Conservation (phyloP, 371 early-diverging fungal genomes). For the Capillidium rhysosporum region DNA sequence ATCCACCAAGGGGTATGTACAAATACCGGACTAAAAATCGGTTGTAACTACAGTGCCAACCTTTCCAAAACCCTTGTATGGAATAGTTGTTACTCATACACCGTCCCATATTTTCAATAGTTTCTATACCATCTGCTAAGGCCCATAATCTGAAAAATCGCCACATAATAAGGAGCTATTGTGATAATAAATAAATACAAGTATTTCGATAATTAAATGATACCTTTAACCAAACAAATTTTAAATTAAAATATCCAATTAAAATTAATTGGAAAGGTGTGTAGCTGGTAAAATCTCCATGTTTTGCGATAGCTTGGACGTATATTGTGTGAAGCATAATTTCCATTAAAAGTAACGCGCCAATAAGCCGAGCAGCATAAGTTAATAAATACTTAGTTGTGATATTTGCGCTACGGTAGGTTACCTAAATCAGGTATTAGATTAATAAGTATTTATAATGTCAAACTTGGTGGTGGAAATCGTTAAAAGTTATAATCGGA, state of each 20-base stretch:
- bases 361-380: conserved; percentile 27
- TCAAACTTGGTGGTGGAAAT: conserved; percentile 61
- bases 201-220: neutral
- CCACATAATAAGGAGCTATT: conserved; percentile 38
- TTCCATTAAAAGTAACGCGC: conserved; percentile 53
- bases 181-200: neutral
- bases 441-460: neutral
- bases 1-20: conserved; percentile 80
- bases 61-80: conserved; percentile 73
- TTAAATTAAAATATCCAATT: conserved; percentile 64
- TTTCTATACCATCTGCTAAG: conserved; percentile 60
- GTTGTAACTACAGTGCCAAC: conserved; percentile 82
- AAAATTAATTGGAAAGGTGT: conserved; percentile 51
- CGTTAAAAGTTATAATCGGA: conserved; percentile 86
- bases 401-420: conserved; percentile 22
- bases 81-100: conserved; percentile 89
- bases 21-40: conserved; percentile 80
- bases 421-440: conserved; percentile 15
- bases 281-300: conserved; percentile 52
- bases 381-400: conserved; percentile 13
- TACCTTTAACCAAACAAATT: conserved; percentile 78
- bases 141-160: conserved; percentile 87
- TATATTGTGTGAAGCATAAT: conserved; percentile 54
- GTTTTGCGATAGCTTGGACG: conserved; percentile 68
- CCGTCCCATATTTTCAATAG: conserved; percentile 79